Evolutionary conservation across 805 yeast genomes (phyloP), one percentile per base, ranked within the genome.

Genomic region (Schizosaccharomyces pombe): DNA sequence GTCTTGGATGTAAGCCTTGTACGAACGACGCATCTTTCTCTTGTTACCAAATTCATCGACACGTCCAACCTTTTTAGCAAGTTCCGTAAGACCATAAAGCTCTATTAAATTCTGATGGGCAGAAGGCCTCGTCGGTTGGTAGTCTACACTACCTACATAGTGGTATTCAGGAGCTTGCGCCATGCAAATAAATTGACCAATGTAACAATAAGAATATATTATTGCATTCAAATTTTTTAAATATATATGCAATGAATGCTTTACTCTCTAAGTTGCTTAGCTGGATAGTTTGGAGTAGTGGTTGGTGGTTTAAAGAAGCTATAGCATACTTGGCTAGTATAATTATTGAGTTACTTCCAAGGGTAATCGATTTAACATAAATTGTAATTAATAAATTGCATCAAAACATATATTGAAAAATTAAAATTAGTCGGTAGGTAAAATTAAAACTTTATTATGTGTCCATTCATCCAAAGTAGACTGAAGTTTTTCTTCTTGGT

Each of bases 1-100:
- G 19, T 32, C 53, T 28, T 49, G 39, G 32, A 49, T 49, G 26
- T 49, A 32, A 4, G 34, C 39, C 39, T 49, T 30, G 53, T 49
- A 49, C 39, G 53, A 49, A n/a, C 39, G 34, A 24, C 53, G 31
- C 53, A 49, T 49, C n/a, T 49, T 49, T 24, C 53, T 34, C 24
- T 49, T 49, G 16, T 49, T 30, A n/a, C 53, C 53, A 16, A 16
- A 28, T 37, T 49, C 53, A 28, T 49, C 53, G n/a, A 49, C 16
- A 9, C 53, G 53, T 19, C 39, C 33, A 16, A 49, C 53, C 26
- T 32, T 30, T 8, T 32, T 26, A 9, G 39, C 53, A 6, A 49
- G 16, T n/a, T 49, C 53, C 16, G 31, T 5, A 8, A 49, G 39
- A 5, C 31, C 39, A 14, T 26, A 49, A 6, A 19, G 3, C 33